A percentile compares a stretch with the other conserved stretches of the same genome.
phyloP scores from a whole-genome alignment of 306 rosid genomes.

The Prunus armeniaca region DNA sequence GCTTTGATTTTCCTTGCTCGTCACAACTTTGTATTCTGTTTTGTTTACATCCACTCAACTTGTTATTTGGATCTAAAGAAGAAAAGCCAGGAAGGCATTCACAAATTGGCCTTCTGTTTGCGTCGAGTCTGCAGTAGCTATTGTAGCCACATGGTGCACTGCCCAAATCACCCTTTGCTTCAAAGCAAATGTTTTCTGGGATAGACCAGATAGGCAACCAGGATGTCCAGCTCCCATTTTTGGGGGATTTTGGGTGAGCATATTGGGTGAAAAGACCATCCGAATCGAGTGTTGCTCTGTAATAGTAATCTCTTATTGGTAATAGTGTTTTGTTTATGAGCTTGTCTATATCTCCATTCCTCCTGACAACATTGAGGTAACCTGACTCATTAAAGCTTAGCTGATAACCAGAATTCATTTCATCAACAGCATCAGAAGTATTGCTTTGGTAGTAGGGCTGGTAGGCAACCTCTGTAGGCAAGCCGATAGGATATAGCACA shows the following conservation, averaged over 20 bases:
- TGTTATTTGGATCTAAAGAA: constrained; percentile 4
- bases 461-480: neutral
- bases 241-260: constrained; percentile 4
- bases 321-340: neutral
- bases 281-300: constrained; percentile 30
- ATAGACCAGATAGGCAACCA: constrained; percentile 14
- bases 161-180: neutral
- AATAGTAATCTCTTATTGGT: constrained; percentile 9
- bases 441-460: constrained; percentile 13
- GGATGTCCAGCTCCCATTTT: neutral
- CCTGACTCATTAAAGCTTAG: constrained; percentile 27
- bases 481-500: neutral
- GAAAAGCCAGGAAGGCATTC: constrained; percentile 25
- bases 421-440: neutral
- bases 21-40: neutral
- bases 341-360: neutral
- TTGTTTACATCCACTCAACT: constrained; percentile 21
- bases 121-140: constrained; percentile 13
- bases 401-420: neutral
- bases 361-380: constrained; percentile 4
- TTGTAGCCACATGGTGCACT: constrained; percentile 26
- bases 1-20: neutral
- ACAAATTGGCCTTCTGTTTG: constrained; percentile 3
- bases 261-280: constrained; percentile 25
- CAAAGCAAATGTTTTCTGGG: constrained; percentile 31